Evolutionary conservation across 768 basidiomycete genomes (phyloP).

Genomic region (Cubamyces lactineus): DNA sequence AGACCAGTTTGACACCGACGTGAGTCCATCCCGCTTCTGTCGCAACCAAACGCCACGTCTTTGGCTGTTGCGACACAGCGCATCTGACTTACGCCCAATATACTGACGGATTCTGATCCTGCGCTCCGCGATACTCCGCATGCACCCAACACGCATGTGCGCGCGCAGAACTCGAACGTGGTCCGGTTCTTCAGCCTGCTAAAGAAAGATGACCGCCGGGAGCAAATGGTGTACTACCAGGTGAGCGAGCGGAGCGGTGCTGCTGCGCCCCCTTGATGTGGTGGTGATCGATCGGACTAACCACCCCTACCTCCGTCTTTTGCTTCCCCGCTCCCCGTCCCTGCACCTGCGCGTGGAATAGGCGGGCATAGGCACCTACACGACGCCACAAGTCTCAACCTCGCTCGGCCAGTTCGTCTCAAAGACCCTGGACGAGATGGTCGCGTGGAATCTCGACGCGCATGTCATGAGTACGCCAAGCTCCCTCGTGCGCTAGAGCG

Average conservation of each 20-base stretch:
- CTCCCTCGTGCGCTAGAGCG: background rate
- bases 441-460: slow-evolving; percentile 63
- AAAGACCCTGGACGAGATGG: slow-evolving; percentile 60
- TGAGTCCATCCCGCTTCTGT: slow-evolving; percentile 34
- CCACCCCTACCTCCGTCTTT: background rate
- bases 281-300: slow-evolving; percentile 17
- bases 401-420: slow-evolving; percentile 56
- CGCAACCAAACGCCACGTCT: background rate
- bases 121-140: too few species aligned
- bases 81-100: background rate
- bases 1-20: slow-evolving; percentile 71
- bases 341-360: slow-evolving; percentile 29
- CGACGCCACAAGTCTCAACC: slow-evolving; percentile 64
- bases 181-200: slow-evolving; percentile 71
- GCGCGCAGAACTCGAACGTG: slow-evolving; percentile 68
- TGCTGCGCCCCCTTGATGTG: background rate
- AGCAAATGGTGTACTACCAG: slow-evolving; percentile 80
- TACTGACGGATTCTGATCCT: too few species aligned
- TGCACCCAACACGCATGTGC: background rate
- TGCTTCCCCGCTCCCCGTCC: slow-evolving; percentile 1
- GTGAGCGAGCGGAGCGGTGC: slow-evolving; percentile 39
- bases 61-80: background rate
- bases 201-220: slow-evolving; percentile 60
- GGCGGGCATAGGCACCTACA: slow-evolving; percentile 78
- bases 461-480: slow-evolving; percentile 68